Conservation (phyloP, 2,329 filamentous ascomycete genomes). For the Aspergillus fructus region DNA sequence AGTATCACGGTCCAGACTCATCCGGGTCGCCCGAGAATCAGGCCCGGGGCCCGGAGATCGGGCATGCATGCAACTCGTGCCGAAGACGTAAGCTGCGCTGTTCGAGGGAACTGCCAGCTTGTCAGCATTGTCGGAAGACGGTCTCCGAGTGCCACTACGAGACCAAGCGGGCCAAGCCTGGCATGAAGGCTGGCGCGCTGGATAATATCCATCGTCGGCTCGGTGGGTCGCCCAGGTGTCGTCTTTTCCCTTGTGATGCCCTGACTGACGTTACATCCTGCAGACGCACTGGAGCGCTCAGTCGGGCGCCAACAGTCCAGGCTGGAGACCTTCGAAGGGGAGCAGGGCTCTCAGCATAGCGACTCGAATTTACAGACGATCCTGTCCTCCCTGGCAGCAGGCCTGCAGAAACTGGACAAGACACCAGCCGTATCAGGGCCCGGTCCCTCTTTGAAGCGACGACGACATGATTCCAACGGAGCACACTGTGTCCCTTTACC, state of each 20-base stretch:
- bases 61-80: constrained; percentile 33
- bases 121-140: constrained; percentile 28
- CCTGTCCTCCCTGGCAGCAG: constrained; percentile 1
- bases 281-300: constrained; percentile 13
- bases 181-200: constrained; percentile 40
- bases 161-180: constrained; percentile 35
- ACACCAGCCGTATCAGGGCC: background rate
- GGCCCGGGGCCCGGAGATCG: background rate
- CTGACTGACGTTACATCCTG: background rate
- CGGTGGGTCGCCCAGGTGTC: constrained; percentile 15
- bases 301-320: background rate
- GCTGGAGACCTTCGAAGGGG: background rate
- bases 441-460: constrained; percentile 12
- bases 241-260: background rate
- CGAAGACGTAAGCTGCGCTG: constrained; percentile 36
- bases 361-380: background rate
- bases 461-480: constrained; percentile 1
- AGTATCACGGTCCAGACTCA: background rate
- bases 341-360: background rate
- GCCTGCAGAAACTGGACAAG: background rate
- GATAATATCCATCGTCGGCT: constrained; percentile 35
- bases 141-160: constrained; percentile 31
- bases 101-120: constrained; percentile 35
- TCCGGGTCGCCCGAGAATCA: background rate
- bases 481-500: background rate